Evolutionary conservation across 768 basidiomycete genomes (phyloP).

Genomic region (Daedaleopsis nitida): DNA sequence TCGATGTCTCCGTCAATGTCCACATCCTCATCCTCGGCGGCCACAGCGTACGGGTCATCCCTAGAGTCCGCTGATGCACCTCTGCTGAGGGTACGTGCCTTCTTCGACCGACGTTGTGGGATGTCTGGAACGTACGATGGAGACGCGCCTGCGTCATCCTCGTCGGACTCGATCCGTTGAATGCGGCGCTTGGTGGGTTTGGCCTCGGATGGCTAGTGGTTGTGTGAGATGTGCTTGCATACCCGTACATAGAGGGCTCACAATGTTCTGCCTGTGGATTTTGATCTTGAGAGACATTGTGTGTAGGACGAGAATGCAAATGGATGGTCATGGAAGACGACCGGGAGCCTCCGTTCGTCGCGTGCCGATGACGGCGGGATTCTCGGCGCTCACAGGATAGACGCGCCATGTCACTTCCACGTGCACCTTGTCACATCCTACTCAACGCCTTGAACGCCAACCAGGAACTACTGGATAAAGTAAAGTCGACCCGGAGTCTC

Average conservation of each 20-base stretch:
- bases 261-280: conserved; percentile 15
- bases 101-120: conserved; percentile 19
- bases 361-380: neutral
- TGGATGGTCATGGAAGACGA: neutral
- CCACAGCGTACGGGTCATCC: conserved; percentile 34
- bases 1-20: conserved; percentile 31
- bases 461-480: no score
- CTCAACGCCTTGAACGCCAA: neutral
- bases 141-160: conserved; percentile 16
- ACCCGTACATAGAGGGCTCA: neutral
- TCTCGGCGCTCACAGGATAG: neutral
- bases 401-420: conserved; percentile 6
- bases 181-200: conserved; percentile 21
- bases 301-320: neutral
- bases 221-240: neutral
- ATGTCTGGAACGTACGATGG: conserved; percentile 17
- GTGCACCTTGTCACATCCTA: conserved; percentile 3
- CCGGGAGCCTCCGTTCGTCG: no score
- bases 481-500: no score
- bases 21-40: conserved; percentile 24
- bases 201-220: neutral
- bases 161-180: conserved; percentile 31
- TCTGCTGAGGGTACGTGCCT: conserved; percentile 21
- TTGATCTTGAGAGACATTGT: conserved; percentile 28
- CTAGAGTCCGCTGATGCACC: conserved; percentile 23